phyloP scores from a whole-genome alignment of 306 rosid genomes.

The Dryas octopetala region DNA sequence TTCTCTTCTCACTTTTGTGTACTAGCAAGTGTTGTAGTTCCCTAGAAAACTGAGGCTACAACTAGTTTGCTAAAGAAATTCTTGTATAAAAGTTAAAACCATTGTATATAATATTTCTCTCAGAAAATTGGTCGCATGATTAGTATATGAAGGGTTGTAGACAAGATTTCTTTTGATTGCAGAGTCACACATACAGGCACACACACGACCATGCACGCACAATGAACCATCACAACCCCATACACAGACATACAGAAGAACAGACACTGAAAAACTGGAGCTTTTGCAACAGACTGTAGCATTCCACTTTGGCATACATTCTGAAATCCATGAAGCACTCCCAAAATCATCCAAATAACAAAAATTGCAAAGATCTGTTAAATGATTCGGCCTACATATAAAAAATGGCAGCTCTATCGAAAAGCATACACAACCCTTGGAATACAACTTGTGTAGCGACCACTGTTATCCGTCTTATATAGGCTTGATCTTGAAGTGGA shows the following conservation, averaged over 20 bases:
- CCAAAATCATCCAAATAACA: conserved; percentile 15
- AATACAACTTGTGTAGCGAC: conserved; percentile 14
- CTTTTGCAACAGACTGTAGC: conserved; percentile 3
- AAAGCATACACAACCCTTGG: conserved; percentile 18
- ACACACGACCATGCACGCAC: no score
- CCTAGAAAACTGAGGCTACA: no score
- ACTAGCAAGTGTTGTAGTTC: no score
- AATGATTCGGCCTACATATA: conserved; percentile 5
- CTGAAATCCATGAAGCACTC: conserved; percentile 10
- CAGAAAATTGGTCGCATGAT: no score
- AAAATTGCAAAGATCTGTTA: background rate
- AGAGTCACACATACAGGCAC: no score
- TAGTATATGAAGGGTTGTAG: no score
- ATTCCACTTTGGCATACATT: conserved; percentile 13
- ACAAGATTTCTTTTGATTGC: no score
- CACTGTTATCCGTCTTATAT: conserved; percentile 43
- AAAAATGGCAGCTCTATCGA: conserved; percentile 8
- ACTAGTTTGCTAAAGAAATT: no score
- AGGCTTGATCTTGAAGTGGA: conserved; percentile 97
- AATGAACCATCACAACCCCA: no score
- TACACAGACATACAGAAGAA: background rate
- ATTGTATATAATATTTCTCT: no score
- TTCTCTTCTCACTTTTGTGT: no score
- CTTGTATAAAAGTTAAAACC: no score
- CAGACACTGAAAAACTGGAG: background rate